Evolutionary conservation across 2,329 filamentous ascomycete genomes (phyloP).

Genomic region (Arthrobotrys iridis): DNA sequence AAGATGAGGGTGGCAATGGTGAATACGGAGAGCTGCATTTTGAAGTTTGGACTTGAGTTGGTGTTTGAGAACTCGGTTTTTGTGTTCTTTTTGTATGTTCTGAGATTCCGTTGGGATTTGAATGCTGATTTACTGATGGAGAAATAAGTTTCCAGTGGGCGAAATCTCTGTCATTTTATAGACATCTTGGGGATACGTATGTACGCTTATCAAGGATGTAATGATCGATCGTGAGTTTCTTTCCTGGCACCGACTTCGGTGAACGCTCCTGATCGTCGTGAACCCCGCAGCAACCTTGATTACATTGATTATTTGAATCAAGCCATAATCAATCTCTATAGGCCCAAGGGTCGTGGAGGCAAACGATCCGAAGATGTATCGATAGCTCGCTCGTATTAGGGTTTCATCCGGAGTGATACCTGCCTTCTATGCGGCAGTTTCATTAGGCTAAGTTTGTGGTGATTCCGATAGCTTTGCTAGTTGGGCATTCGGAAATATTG

Average conservation of each 20-base stretch:
- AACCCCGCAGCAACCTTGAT: too few relatives aligned
- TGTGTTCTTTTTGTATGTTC: background rate
- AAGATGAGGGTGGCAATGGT: constrained; percentile 35
- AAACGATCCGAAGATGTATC: too few relatives aligned
- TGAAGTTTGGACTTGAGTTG: constrained; percentile 3
- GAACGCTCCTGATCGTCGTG: background rate
- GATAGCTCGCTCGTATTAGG: constrained; percentile 8
- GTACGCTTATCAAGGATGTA: background rate
- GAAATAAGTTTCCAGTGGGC: background rate
- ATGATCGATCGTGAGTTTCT: background rate
- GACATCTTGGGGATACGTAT: background rate
- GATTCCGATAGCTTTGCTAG: background rate
- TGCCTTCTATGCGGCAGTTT: background rate
- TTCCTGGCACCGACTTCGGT: background rate
- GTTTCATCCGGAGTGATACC: background rate
- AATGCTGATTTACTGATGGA: background rate
- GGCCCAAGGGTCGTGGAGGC: too few relatives aligned
- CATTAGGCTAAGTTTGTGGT: constrained; percentile 15
- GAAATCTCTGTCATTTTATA: constrained; percentile 12
- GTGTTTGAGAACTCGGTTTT: background rate
- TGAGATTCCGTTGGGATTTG: background rate
- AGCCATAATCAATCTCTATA: background rate
- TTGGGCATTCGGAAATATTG: background rate
- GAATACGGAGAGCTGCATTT: constrained; percentile 42
- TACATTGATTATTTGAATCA: too few relatives aligned